Base-by-base conservation (phyloP, 495 filamentous ascomycete species). In the Trypethelium eluteriae region DNA sequence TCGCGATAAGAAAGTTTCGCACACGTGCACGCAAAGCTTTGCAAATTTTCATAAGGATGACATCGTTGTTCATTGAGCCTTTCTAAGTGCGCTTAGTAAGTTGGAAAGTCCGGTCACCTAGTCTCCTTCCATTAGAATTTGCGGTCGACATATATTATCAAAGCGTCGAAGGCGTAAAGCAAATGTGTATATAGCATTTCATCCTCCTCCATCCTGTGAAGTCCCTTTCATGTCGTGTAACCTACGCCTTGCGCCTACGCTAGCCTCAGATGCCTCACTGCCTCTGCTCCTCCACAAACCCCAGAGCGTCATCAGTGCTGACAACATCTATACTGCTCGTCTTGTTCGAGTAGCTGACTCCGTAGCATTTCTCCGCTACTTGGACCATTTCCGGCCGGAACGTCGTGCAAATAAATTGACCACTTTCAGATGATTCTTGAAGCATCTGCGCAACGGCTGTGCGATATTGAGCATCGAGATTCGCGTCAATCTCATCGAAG, bases 401-500 rank as follows among this genome's bases (percentile, higher is more conserved):
- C 4, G 94, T 99, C 3, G 94, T 99, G 80, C 88, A 90, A 68
- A 84, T 84, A 69, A 83, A 84, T 70, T 84, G 81, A 0, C 81
- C 82, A 35, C 77, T 75, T 47, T 77, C 71, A 25, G 68, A 66
- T 16, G 64, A 69, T 49, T 70, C 66, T 49, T 68, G 63, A 18
- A 98, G 81, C 82, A 97, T 90, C 68, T 88, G 82, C 3, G 94
- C 94, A 34, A 96, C 93, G 1, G 93, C 93, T 2, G 93, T 96
- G 46, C 94, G 86, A 80, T 98, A 98, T 78, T 97, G 94, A 7
- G 93, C 92, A 77, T 99, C 94, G 32, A 99, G 84, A 75, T 98
- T 98, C 74, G 94, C 94, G 76, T 99, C 94, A 73, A 99, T 96
- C 79, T 99, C 94, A 75, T 99, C 94, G 69, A 99, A 99, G 69